A percentile compares a stretch with the other conserved stretches of the same genome.
These are phyloP conservation scores for Austroboletus festivus DNA, from an alignment of 768 basidiomycete genomes.

Conservation along the genomic window DNA sequence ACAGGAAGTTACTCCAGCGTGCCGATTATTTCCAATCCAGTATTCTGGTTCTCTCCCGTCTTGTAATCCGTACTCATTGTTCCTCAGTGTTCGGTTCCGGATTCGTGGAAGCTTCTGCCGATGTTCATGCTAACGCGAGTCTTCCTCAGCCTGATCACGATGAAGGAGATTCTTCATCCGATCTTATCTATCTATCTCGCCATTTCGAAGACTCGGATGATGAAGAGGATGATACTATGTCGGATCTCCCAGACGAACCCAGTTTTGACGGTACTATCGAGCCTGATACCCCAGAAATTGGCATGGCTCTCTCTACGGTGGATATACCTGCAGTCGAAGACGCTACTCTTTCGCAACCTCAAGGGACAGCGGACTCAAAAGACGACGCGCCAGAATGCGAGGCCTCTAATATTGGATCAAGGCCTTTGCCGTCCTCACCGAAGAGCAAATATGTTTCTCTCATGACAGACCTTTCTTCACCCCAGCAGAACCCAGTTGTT, in stretches of 20 bases:
- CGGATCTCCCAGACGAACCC: conserved; percentile 32
- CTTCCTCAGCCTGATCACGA: conserved; percentile 23
- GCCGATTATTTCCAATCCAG: conserved; percentile 80
- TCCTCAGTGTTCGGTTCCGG: conserved; percentile 67
- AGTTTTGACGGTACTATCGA: conserved; percentile 29
- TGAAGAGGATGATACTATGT: conserved; percentile 46
- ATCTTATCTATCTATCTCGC: conserved; percentile 38
- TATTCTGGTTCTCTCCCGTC: conserved; percentile 22
- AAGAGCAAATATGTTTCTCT: conserved; percentile 25
- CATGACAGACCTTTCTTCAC: conserved; percentile 9
- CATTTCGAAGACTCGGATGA: conserved; percentile 51
- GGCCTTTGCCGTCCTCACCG: conserved; percentile 40
- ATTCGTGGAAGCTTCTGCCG: conserved; percentile 56
- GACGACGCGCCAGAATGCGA: conserved; percentile 10
- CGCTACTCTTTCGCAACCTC: not conserved
- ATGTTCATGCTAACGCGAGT: conserved; percentile 29
- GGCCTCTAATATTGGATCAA: conserved; percentile 30
- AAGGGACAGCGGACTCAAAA: conserved; percentile 1
- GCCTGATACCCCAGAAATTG: conserved; percentile 15
- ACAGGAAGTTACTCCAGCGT: conserved; percentile 60
- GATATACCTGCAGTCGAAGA: conserved; percentile 9
- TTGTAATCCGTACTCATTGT: not conserved
- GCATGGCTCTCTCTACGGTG: not conserved
- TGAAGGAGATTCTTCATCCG: conserved; percentile 48
- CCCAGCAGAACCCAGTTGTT: conserved; percentile 6